Evolutionary conservation across 2,329 filamentous ascomycete genomes (phyloP), one percentile per base, ranked within the genome.

Genomic region (Chaetothyriales sp.): DNA sequence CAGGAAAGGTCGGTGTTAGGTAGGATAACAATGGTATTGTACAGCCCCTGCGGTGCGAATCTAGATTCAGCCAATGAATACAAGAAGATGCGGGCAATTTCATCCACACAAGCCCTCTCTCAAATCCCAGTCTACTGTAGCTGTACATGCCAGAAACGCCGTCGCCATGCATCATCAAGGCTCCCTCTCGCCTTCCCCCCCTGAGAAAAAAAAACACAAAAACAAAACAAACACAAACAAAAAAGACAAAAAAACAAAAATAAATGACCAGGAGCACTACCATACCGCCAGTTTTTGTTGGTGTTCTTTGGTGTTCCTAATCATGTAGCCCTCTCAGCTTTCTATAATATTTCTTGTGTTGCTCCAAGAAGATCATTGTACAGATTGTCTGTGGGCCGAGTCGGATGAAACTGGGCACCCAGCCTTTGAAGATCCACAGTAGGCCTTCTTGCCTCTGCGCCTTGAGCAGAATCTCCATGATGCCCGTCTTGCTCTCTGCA

Each of bases 361-460:
- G 78, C 60, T 83, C 80, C 60, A 83, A 67, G 65, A 83, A 83
- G 54, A 83, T 58, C 61, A 83, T 83, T 0, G 80, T 83, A 29
- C 77, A 76, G 55, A 83, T 77, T 0, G 80, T 83, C 63, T 83
- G 80, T 22, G 80, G 80, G 1, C 80, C 80, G 18, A 83, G 65
- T 6, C 80, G 73, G 52, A 83, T 79, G 58, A 83, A 83, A 64
- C 80, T 82, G 18, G 80, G 80, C 15, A 81, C 76, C 80, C 80
- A 83, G 22, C 80, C 80, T 58, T 78, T 75, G 69, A 82, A 83
- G 69, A 80, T 77, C 80, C 80, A 83, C 4, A 71, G 66, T 33
- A 79, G 65, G 9, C 81, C 81, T 63, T 83, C 80, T 48, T 73
- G 70, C 48, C 69, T 69, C 52, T 71, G 76, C 33, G 80, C 77